Percentiles rank a stretch among this genome's conserved stretches.
phyloP scores from a whole-genome alignment of 768 basidiomycete species.

The Sarcomyxa edulis region DNA sequence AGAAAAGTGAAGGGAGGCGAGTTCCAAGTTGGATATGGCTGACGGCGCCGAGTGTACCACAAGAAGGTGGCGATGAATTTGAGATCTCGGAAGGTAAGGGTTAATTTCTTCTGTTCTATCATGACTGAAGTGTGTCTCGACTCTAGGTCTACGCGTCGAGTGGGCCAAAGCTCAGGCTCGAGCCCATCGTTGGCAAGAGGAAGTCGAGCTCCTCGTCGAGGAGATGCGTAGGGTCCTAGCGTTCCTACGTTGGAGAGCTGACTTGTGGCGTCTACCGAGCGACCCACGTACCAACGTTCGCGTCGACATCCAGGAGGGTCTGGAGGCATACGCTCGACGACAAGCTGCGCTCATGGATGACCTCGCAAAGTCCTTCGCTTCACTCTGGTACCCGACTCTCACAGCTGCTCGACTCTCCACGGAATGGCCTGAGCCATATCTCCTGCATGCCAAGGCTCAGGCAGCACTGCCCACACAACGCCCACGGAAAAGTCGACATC shows the following conservation, averaged over 20 bases:
- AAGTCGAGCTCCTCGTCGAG: conserved; percentile 15
- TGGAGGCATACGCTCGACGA: not conserved
- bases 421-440: not conserved
- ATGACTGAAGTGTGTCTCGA: not conserved
- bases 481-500: conserved; percentile 9
- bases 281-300: not conserved
- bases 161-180: conserved; percentile 16
- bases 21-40: conserved; percentile 6
- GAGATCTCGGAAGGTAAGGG: not conserved
- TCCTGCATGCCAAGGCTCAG: conserved; percentile 4
- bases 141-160: conserved; percentile 11
- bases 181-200: conserved; percentile 16
- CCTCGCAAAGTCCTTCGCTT: not conserved
- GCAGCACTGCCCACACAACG: too few relatives aligned
- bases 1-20: not conserved
- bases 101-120: not conserved
- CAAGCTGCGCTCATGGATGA: not conserved
- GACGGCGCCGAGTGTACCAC: not conserved
- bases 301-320: not conserved
- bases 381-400: not conserved
- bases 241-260: conserved; percentile 5
- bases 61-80: not conserved
- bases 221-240: conserved; percentile 18
- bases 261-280: not conserved
- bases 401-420: not conserved